Conservation (phyloP, 1,139 yeast species). For the Debaryomyces robertsiae region DNA sequence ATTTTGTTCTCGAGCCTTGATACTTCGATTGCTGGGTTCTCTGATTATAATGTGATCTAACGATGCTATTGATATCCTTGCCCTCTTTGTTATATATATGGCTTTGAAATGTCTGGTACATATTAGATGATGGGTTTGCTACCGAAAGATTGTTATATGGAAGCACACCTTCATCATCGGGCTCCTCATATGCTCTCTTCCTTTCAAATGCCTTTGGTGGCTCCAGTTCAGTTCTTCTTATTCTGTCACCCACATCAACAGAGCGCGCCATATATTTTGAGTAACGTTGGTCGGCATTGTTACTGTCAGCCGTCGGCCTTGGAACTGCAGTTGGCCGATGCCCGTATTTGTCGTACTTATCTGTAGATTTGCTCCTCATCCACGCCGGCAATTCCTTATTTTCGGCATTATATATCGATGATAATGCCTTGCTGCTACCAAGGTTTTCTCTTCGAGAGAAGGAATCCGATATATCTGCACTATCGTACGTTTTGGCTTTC, state of each 20-base stretch:
- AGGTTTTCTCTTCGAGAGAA: constrained; percentile 30
- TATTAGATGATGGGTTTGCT: constrained; percentile 32
- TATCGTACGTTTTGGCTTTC: constrained; percentile 12
- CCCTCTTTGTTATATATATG: constrained; percentile 36
- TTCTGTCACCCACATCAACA: constrained; percentile 1
- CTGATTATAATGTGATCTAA: constrained; percentile 82
- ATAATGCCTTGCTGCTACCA: constrained; percentile 8
- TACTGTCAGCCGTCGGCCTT: constrained; percentile 4
- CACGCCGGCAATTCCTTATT: constrained; percentile 41
- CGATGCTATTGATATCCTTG: constrained; percentile 57
- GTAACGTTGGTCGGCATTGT: constrained; percentile 25
- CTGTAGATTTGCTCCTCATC: constrained; percentile 33
- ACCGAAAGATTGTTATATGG: constrained; percentile 38
- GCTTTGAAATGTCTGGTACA: constrained; percentile 47
- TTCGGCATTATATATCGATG: constrained; percentile 31
- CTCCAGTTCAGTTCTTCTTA: constrained; percentile 6
- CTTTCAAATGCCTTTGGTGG: constrained; percentile 9
- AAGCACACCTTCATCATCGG: constrained; percentile 21
- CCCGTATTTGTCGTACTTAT: constrained; percentile 21
- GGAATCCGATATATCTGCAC: constrained; percentile 21
- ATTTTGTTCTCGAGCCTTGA: constrained; percentile 62
- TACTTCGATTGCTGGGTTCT: constrained; percentile 71
- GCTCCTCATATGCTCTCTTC: constrained; percentile 16
- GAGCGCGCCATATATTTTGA: constrained; percentile 26
- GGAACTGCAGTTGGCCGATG: constrained; percentile 15